Evolutionary conservation across 2,329 filamentous ascomycete genomes (phyloP).

Genomic region (Trichoderma gracile): DNA sequence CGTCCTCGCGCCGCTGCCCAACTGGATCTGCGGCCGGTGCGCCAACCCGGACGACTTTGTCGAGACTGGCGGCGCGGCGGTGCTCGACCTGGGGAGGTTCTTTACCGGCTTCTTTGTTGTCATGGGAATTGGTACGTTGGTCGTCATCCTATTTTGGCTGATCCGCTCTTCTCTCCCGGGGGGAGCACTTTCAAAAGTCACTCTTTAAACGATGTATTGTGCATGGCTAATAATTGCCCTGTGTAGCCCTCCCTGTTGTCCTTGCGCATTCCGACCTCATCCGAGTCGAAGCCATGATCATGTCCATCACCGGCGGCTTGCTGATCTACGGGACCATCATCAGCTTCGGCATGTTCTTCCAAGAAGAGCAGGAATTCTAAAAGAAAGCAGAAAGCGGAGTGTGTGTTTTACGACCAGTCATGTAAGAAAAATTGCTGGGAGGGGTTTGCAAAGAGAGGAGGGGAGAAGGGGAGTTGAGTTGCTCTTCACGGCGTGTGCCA

Average conservation of each 20-base stretch:
- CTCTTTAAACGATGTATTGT: neutral
- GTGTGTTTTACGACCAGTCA: neutral
- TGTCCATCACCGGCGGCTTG: conserved; percentile 89
- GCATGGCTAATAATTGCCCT: neutral
- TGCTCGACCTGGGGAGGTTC: conserved; percentile 93
- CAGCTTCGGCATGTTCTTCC: conserved; percentile 97
- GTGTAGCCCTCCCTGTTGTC: conserved; percentile 72
- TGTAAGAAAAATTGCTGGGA: neutral
- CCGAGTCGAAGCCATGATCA: conserved; percentile 80
- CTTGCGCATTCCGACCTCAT: conserved; percentile 88
- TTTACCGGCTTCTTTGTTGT: conserved; percentile 93
- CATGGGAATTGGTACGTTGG: conserved; percentile 87
- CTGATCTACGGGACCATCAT: conserved; percentile 98
- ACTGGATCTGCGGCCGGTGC: conserved; percentile 91
- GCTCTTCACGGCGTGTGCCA: neutral
- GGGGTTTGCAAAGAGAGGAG: neutral
- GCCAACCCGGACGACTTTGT: conserved; percentile 95
- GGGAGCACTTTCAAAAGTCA: conserved; percentile 1
- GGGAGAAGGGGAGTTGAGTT: neutral
- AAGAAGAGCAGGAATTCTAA: conserved; percentile 94
- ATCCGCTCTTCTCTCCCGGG: neutral
- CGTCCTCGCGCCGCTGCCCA: conserved; percentile 87
- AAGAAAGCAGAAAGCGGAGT: neutral
- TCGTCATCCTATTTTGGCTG: too few species aligned
- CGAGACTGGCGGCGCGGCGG: conserved; percentile 74